A percentile compares a stretch with the other conserved stretches of the same genome.
phyloP scores from a whole-genome alignment of 106 monocot genomes.

The Narthecium ossifragum region DNA sequence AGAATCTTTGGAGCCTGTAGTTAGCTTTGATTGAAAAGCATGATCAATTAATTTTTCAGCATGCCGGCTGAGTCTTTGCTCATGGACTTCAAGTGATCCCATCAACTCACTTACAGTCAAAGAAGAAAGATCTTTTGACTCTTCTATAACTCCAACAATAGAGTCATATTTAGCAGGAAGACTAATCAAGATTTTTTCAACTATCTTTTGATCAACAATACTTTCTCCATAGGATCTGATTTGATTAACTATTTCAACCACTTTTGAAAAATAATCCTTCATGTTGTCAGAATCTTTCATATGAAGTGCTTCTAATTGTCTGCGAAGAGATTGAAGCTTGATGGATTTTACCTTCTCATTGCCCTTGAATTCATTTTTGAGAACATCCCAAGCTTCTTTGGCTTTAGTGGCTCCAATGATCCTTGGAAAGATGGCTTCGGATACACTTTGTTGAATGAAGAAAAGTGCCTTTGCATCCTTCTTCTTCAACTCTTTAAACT shows the following conservation, averaged over 20 bases:
- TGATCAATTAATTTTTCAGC: too few relatives aligned
- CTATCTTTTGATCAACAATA: background rate
- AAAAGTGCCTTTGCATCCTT: background rate
- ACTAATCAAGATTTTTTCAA: background rate
- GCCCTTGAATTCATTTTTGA: background rate
- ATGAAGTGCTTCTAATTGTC: background rate
- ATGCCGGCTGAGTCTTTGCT: too few relatives aligned
- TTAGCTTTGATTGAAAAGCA: too few relatives aligned
- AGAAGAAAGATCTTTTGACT: background rate
- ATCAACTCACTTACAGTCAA: background rate
- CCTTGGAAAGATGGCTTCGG: background rate
- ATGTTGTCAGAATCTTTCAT: background rate
- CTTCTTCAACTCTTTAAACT: background rate
- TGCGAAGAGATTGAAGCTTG: background rate
- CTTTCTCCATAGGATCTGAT: background rate
- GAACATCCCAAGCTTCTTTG: background rate
- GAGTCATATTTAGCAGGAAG: background rate
- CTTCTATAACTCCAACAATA: background rate
- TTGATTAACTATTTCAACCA: background rate
- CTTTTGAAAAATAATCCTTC: background rate
- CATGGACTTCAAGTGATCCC: background rate
- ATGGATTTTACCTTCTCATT: background rate
- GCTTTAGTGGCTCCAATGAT: background rate
- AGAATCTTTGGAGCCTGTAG: too few relatives aligned
- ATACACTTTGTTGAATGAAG: background rate